phyloP scores from a whole-genome alignment of 2,329 filamentous ascomycete species.

The Alternaria sp. region DNA sequence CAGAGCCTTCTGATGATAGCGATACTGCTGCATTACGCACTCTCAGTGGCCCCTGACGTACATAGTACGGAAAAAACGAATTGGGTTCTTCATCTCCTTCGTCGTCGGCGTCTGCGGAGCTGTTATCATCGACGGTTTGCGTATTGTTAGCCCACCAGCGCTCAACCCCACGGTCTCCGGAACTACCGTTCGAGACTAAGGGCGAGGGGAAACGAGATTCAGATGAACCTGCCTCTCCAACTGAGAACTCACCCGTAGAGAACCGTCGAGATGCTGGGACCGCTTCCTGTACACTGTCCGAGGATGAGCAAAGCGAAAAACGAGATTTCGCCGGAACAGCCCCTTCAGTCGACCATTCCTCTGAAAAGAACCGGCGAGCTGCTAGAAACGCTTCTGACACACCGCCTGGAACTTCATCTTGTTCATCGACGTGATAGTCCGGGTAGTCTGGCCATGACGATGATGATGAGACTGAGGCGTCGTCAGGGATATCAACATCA shows the following conservation, averaged over 20 bases:
- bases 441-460: not conserved
- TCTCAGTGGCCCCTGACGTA: not conserved
- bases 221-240: not conserved
- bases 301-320: not conserved
- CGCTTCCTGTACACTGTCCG: no score
- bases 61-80: not conserved
- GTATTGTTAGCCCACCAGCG: not conserved
- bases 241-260: no score
- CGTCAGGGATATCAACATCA: not conserved
- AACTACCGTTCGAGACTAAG: not conserved
- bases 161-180: not conserved
- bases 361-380: not conserved
- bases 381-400: not conserved
- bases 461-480: not conserved
- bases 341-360: not conserved
- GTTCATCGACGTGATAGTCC: not conserved
- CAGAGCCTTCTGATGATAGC: not conserved
- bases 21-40: not conserved
- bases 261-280: not conserved
- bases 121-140: not conserved
- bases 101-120: not conserved
- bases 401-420: not conserved
- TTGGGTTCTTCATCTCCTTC: not conserved
- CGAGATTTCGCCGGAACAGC: not conserved
- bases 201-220: not conserved